Conservation (phyloP, 176 grass and related monocot species). For the Thalia dealbata region DNA sequence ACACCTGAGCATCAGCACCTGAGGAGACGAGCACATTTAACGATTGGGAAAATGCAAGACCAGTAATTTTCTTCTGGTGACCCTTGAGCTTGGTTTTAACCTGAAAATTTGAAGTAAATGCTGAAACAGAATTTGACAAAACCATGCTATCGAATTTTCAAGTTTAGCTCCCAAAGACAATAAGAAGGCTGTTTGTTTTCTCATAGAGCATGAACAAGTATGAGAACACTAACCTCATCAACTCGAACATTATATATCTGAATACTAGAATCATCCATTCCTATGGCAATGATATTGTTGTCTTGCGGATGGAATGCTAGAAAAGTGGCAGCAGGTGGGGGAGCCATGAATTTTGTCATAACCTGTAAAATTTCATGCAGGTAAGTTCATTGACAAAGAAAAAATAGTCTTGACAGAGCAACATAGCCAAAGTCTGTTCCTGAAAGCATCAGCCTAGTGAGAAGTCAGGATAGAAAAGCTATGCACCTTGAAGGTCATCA, state of each 20-base stretch:
- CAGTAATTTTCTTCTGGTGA: constrained; percentile 92
- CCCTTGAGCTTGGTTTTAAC: constrained; percentile 97
- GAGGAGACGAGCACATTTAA: constrained; percentile 91
- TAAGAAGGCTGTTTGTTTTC: constrained; percentile 10
- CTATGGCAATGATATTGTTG: constrained; percentile 99
- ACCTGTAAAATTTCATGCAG: constrained; percentile 38
- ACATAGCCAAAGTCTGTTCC: background rate
- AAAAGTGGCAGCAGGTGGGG: constrained; percentile 92
- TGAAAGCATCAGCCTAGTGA: background rate
- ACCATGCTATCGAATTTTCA: background rate
- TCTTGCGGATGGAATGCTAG: constrained; percentile 96
- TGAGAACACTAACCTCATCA: constrained; percentile 53
- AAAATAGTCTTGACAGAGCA: background rate
- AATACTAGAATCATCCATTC: constrained; percentile 98
- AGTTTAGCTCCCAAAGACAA: constrained; percentile 1
- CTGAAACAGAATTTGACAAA: background rate
- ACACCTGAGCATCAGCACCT: constrained; percentile 95
- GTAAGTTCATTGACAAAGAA: background rate
- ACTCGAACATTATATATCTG: constrained; percentile 98
- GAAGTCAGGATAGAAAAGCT: background rate
- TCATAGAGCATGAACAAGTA: constrained; percentile 1
- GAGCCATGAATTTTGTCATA: constrained; percentile 98
- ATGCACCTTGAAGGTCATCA: constrained; percentile 98
- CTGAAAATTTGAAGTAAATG: constrained; percentile 10
- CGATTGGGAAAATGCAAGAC: constrained; percentile 85